Conservation (phyloP, 257 asterid species). For the Nicotiana tomentosiformis region DNA sequence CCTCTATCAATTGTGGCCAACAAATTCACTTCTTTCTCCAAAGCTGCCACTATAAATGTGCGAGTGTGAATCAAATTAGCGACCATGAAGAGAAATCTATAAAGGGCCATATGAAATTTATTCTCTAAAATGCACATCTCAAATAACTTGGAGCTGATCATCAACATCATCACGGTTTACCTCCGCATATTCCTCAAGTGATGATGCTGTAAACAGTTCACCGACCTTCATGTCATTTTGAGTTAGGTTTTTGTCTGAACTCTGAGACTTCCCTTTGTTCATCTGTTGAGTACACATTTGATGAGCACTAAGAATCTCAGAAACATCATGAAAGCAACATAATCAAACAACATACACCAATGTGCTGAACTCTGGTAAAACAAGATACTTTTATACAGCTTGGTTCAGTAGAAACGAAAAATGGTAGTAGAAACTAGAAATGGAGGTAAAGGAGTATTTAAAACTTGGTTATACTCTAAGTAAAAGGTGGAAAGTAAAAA, state of each 20-base stretch:
- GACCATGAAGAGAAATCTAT: not conserved
- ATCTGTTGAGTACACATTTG: slow-evolving; percentile 40
- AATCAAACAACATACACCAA: not conserved
- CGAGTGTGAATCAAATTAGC: not conserved
- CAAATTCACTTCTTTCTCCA: not conserved
- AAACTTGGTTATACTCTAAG: not conserved
- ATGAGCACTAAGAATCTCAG: slow-evolving; percentile 10
- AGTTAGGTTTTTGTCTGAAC: slow-evolving; percentile 26
- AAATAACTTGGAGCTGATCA: slow-evolving; percentile 7
- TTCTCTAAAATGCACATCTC: slow-evolving; percentile 2
- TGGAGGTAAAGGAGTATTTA: not conserved
- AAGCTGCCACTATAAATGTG: not conserved
- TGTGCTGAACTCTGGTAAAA: not conserved
- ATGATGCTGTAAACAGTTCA: slow-evolving; percentile 32
- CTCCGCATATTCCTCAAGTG: slow-evolving; percentile 49
- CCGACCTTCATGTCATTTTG: slow-evolving; percentile 42
- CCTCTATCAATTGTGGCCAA: not conserved
- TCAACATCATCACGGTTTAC: slow-evolving; percentile 20
- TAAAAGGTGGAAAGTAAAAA: not conserved
- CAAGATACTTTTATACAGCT: not conserved
- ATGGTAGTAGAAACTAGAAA: not conserved
- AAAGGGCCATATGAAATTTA: not conserved
- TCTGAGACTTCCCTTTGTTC: slow-evolving; percentile 59
- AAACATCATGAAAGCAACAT: slow-evolving; percentile 6
- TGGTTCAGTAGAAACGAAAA: not conserved